Evolutionary conservation across 2,329 filamentous ascomycete species (phyloP).

Genomic region (Botrytis elliptica): DNA sequence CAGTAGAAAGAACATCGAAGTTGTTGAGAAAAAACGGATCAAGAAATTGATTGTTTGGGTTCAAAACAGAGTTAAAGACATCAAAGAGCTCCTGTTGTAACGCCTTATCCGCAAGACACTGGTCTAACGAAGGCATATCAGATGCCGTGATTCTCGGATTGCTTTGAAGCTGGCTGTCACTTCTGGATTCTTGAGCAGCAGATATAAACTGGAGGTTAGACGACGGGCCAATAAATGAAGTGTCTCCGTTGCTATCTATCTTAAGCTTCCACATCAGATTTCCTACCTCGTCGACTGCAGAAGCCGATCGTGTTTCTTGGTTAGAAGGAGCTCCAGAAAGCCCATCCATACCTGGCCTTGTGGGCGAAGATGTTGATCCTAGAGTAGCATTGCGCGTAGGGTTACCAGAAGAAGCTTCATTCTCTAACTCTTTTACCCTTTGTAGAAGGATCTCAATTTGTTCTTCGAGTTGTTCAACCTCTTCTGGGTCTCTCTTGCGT

Average conservation of each 20-base stretch:
- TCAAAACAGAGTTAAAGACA: background rate
- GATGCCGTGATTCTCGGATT: background rate
- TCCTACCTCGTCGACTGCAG: background rate
- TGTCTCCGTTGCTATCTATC: background rate
- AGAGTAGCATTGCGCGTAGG: background rate
- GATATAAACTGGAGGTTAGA: background rate
- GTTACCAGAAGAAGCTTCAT: background rate
- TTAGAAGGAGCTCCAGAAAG: background rate
- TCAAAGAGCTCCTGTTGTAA: background rate
- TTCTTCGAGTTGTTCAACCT: background rate
- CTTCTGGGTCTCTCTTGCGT: conserved; percentile 3
- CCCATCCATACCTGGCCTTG: background rate
- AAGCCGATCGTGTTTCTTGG: background rate
- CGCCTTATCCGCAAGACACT: background rate
- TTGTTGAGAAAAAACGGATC: background rate
- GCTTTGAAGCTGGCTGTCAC: background rate
- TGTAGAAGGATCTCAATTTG: conserved; percentile 1
- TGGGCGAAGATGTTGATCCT: background rate
- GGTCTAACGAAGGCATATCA: background rate
- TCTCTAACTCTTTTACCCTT: background rate
- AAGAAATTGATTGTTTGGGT: conserved; percentile 4
- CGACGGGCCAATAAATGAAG: background rate
- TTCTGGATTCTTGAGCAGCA: background rate
- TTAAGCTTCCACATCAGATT: conserved; percentile 5
- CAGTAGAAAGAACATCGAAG: background rate